These are phyloP conservation scores for Talaromyces sp. DNA, from an alignment of 2,329 filamentous ascomycete genomes.

Conservation along the genomic window DNA sequence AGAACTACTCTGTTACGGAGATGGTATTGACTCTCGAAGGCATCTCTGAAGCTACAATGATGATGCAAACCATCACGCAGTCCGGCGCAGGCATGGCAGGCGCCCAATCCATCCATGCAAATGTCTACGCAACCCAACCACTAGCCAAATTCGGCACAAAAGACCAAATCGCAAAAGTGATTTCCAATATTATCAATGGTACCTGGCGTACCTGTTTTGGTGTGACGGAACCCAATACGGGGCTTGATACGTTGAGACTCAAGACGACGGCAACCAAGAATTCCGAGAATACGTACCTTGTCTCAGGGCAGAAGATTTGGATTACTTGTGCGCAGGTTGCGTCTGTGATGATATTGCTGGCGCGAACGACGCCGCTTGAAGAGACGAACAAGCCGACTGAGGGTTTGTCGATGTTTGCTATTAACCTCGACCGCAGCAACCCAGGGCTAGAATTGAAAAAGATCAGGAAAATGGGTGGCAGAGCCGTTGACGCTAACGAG, in stretches of 20 bases:
- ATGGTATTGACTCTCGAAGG: slow-evolving; percentile 33
- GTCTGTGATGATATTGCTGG: slow-evolving; percentile 77
- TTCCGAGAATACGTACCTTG: slow-evolving; percentile 54
- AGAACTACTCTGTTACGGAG: background rate
- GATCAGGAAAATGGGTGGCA: slow-evolving; percentile 83
- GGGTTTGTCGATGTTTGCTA: slow-evolving; percentile 76
- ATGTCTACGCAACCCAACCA: slow-evolving; percentile 62
- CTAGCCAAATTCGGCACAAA: slow-evolving; percentile 69
- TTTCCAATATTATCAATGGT: slow-evolving; percentile 71
- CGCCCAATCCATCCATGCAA: slow-evolving; percentile 59
- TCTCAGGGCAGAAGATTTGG: slow-evolving; percentile 85
- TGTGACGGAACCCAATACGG: slow-evolving; percentile 80
- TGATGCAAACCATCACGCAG: slow-evolving; percentile 80
- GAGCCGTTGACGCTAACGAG: slow-evolving; percentile 80
- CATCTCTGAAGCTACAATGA: slow-evolving; percentile 80
- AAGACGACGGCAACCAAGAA: slow-evolving; percentile 60
- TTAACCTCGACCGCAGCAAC: slow-evolving; percentile 64
- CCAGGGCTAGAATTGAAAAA: slow-evolving; percentile 65
- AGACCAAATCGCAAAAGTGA: slow-evolving; percentile 62
- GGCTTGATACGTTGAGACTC: slow-evolving; percentile 73
- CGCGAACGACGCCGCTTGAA: slow-evolving; percentile 69
- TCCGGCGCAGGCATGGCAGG: slow-evolving; percentile 76
- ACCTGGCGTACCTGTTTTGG: slow-evolving; percentile 74
- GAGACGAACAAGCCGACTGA: slow-evolving; percentile 69
- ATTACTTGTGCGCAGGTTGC: slow-evolving; percentile 83